A percentile compares a stretch with the other conserved stretches of the same genome.
Evolutionary conservation across 805 yeast genomes (phyloP).

Genomic region (Tetrapisispora namnaoensis): DNA sequence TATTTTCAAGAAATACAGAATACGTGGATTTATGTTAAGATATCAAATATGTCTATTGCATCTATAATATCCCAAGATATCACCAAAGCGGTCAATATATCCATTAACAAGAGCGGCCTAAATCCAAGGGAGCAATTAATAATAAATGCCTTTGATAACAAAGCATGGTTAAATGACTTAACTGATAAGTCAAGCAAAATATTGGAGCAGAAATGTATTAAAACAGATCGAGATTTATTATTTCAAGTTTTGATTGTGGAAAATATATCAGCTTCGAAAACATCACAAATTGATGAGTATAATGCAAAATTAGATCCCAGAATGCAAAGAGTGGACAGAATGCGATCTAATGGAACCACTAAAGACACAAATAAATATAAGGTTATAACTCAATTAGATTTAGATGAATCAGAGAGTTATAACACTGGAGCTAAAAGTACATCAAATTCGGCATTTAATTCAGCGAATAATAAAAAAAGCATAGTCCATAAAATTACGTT

Average conservation of each 20-base stretch:
- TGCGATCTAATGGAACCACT: constrained; percentile 13
- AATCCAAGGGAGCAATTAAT: constrained; percentile 11
- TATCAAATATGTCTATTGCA: constrained; percentile 5
- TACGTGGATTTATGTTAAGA: too few relatives aligned
- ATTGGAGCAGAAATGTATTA: constrained; percentile 11
- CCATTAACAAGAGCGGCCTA: constrained; percentile 3
- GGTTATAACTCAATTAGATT: constrained; percentile 41
- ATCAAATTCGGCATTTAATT: neutral
- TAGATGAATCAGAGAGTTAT: constrained; percentile 31
- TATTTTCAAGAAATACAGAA: too few relatives aligned
- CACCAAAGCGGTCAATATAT: constrained; percentile 6
- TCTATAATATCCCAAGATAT: constrained; percentile 19
- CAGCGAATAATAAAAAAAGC: constrained; percentile 5
- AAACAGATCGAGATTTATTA: constrained; percentile 24
- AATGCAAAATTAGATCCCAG: constrained; percentile 44
- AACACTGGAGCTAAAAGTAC: constrained; percentile 2
- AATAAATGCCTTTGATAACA: constrained; percentile 12
- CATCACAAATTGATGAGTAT: constrained; percentile 48
- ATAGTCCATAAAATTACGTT: constrained; percentile 44
- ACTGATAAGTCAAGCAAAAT: neutral
- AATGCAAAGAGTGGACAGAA: constrained; percentile 49
- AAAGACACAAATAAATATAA: constrained; percentile 11
- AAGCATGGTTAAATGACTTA: constrained; percentile 11
- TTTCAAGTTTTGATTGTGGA: constrained; percentile 50
- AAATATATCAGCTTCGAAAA: constrained; percentile 42